Evolutionary conservation across 768 basidiomycete species (phyloP), one percentile per base, ranked within the genome.

Genomic region (Pisolithus orientalis): DNA sequence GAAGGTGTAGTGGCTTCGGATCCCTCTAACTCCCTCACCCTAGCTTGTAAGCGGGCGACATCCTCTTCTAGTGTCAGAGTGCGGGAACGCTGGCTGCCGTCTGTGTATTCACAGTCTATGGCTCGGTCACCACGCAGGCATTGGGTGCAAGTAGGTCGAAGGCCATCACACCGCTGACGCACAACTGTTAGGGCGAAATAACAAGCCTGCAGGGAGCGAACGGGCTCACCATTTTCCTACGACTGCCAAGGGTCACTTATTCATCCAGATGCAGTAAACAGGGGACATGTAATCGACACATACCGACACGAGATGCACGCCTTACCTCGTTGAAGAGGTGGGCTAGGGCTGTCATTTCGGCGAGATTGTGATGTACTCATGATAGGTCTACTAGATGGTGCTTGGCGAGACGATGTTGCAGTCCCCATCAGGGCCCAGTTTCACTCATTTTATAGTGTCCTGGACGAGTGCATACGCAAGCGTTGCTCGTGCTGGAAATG

Each of bases 51-150:
- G 29, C 78, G 71, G 1, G 74, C 68, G 24, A 86, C 70, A 1
- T 80, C 76, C 37, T 84, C 82, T 61, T 85, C 83, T 17, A 87
- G 65, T 5, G 74, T 70, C 59, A 83, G 75, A 3, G 80, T 85
- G 50, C 78, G 71, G 17, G 85, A 80, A 53, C 81, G 77, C 40
- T 77, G 77, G 31, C 75, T 76, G 5, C 80, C 81, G 59, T 87
- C 85, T 6, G 80, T 73, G 64, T 86, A 88, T 67, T 87, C 85
- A 64, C 86, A 88, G 29, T 82, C 82, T 49, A 84, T 84, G 27
- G 74, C 74, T 53, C 83, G 79, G 37, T 82, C 79, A 25, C 80
- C 77, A 7, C 73, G 69, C 24, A 70, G 64, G 68, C 86, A 88
- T 39, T 82, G 84, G 1, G 79, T 79, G 62, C 86, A 88, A 9